phyloP scores from a whole-genome alignment of 1,284 basidiomycete genomes.

The Xerocomus amazonicus region DNA sequence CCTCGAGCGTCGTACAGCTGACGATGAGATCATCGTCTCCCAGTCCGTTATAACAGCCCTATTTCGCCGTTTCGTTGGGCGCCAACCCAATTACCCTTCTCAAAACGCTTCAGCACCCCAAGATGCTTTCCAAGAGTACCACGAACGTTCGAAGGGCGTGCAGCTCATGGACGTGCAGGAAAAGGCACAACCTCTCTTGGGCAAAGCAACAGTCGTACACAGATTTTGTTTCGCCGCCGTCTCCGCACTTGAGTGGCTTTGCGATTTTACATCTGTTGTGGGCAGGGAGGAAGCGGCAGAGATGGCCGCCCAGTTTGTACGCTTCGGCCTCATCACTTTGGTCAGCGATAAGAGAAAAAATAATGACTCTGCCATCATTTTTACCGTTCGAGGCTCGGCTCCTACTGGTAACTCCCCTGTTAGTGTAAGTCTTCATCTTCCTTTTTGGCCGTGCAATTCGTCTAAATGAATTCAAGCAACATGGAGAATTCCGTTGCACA shows the following conservation, averaged over 20 bases:
- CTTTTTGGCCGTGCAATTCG: constrained; percentile 13
- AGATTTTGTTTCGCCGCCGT: constrained; percentile 87
- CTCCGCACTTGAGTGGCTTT: constrained; percentile 92
- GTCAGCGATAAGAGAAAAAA: constrained; percentile 87
- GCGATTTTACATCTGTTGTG: constrained; percentile 95
- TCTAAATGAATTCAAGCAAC: constrained; percentile 49
- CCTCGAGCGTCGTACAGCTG: constrained; percentile 86
- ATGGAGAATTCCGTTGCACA: constrained; percentile 93
- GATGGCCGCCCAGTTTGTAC: constrained; percentile 95
- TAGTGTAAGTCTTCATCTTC: constrained; percentile 47
- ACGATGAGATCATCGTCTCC: constrained; percentile 98
- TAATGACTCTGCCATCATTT: constrained; percentile 85
- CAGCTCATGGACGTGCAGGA: constrained; percentile 67
- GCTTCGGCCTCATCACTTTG: constrained; percentile 86
- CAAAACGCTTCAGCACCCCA: constrained; percentile 41
- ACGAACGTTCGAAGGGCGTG: constrained; percentile 78
- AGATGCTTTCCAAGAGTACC: constrained; percentile 73
- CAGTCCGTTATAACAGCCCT: constrained; percentile 91
- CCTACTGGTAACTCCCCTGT: constrained; percentile 71
- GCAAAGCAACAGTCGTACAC: constrained; percentile 45
- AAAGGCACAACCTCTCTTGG: constrained; percentile 50
- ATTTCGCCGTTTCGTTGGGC: constrained; percentile 92
- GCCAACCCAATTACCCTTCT: constrained; percentile 72
- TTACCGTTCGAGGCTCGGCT: constrained; percentile 81
- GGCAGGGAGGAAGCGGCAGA: constrained; percentile 97